Base-by-base conservation (phyloP, 164 flowering plant genomes). In the Warburgia ugandensis region DNA sequence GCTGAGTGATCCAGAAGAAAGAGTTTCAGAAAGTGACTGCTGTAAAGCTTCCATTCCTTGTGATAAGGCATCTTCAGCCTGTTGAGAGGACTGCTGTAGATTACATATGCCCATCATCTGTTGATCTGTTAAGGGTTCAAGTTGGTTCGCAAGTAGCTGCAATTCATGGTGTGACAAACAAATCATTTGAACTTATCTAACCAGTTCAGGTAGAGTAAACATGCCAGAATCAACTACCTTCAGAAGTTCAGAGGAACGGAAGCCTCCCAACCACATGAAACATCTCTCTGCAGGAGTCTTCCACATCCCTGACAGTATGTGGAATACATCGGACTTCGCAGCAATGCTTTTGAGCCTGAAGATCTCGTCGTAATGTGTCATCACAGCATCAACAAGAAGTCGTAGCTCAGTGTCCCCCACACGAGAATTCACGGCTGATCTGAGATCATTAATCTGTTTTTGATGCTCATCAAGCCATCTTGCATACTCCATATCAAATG, bases 21-120 rank as follows among this genome's bases (percentile, higher is more conserved):
- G 72, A 6, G 84, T 82, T 17, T 86, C 94, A 19, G 76, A 66
- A 21, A 90, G 82, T 28, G 91, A 76, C 51, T 84, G 94, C 45
- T 90, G 97, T 67, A 86, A 57, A 13, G 94, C 95, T 72, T 90
- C 97, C 94, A 90, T 79, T 23, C 97, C 97, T 62, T 86, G 92
- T 0, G 97, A 82, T 48, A 90, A 62, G 16, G 97, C 95, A 60
- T 90, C 97, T 68, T 90, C 97, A 23, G 88, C 95, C 62, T 86
- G 86, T 54, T 81, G 90, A 13, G 88, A 80, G 19, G 94, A 86
- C 56, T 84, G 94, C 67, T 84, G 97, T 37, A 90, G 72, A 65
- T 86, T 86, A 56, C 86, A 81, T 37, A 86, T 66, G 42, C 88
- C 88, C 73, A 82, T 63, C 68, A 86, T 52, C 66, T 90, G 97